Percentiles rank a stretch among this genome's conserved stretches.
phyloP scores from a whole-genome alignment of 768 basidiomycete species.

The Xerocomus potaroensis region DNA sequence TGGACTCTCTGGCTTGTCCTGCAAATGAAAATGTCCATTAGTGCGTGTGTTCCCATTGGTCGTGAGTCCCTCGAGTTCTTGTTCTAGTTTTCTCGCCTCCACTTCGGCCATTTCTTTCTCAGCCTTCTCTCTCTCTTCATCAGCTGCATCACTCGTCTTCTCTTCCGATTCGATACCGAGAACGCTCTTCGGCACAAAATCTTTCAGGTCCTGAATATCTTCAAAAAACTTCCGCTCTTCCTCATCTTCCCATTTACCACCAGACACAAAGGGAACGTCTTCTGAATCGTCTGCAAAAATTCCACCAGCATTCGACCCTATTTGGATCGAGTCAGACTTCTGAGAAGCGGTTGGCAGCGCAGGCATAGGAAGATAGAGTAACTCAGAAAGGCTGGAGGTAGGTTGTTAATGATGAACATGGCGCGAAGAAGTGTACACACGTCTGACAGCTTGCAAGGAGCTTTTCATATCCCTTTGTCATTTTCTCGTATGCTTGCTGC shows the following conservation, averaged over 20 bases:
- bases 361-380: constrained; percentile 82
- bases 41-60: constrained; percentile 28
- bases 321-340: constrained; percentile 77
- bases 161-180: constrained; percentile 59
- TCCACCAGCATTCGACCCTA: constrained; percentile 49
- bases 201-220: constrained; percentile 85
- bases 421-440: constrained; percentile 40
- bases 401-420: constrained; percentile 8
- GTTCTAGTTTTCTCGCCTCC: constrained; percentile 71
- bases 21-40: constrained; percentile 18
- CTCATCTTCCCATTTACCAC: constrained; percentile 97
- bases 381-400: constrained; percentile 71
- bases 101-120: constrained; percentile 56
- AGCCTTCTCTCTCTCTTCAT: constrained; percentile 43
- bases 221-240: constrained; percentile 94
- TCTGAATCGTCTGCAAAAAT: constrained; percentile 53
- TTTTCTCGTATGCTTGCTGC: constrained; percentile 98
- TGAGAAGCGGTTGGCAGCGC: constrained; percentile 77
- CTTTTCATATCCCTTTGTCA: constrained; percentile 95
- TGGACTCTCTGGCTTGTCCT: constrained; percentile 12
- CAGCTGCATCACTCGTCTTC: constrained; percentile 37
- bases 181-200: constrained; percentile 86
- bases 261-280: constrained; percentile 42
- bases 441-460: constrained; percentile 83
- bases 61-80: constrained; percentile 65